A percentile compares a stretch with the other conserved stretches of the same genome.
These are phyloP conservation scores for Knufia petricola DNA, from an alignment of 2,329 filamentous ascomycete genomes.

Conservation along the genomic window DNA sequence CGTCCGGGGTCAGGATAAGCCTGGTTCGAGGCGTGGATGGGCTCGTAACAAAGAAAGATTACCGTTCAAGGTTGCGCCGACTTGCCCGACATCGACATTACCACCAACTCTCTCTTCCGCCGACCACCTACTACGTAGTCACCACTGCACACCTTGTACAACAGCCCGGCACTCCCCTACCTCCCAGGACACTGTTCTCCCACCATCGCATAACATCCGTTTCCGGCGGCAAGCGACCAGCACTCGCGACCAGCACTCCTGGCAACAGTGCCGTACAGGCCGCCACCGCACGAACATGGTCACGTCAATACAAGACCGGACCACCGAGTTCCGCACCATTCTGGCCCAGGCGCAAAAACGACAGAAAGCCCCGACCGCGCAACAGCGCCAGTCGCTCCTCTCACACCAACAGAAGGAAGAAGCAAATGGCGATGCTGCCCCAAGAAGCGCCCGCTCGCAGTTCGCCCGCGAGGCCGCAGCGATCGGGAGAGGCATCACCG, in stretches of 20 bases:
- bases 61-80: too few relatives aligned
- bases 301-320: constrained; percentile 87
- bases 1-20: too few relatives aligned
- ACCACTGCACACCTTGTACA: too few relatives aligned
- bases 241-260: background rate
- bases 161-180: too few relatives aligned
- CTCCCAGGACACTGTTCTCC: too few relatives aligned
- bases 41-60: too few relatives aligned
- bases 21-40: too few relatives aligned
- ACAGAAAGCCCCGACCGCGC: constrained; percentile 65
- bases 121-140: too few relatives aligned
- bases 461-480: constrained; percentile 87
- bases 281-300: constrained; percentile 33
- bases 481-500: constrained; percentile 82
- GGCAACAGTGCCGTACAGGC: background rate
- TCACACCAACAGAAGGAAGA: constrained; percentile 54
- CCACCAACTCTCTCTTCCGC: too few relatives aligned
- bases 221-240: background rate
- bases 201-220: background rate
- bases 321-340: constrained; percentile 87
- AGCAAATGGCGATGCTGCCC: constrained; percentile 50
- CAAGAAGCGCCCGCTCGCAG: constrained; percentile 61
- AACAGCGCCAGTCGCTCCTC: constrained; percentile 72
- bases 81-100: too few relatives aligned
- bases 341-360: constrained; percentile 74